Percentiles rank a stretch among this genome's conserved stretches.
These are phyloP conservation scores for Antarctomyces pellizariae DNA, from an alignment of 495 filamentous ascomycete genomes.

Conservation along the genomic window DNA sequence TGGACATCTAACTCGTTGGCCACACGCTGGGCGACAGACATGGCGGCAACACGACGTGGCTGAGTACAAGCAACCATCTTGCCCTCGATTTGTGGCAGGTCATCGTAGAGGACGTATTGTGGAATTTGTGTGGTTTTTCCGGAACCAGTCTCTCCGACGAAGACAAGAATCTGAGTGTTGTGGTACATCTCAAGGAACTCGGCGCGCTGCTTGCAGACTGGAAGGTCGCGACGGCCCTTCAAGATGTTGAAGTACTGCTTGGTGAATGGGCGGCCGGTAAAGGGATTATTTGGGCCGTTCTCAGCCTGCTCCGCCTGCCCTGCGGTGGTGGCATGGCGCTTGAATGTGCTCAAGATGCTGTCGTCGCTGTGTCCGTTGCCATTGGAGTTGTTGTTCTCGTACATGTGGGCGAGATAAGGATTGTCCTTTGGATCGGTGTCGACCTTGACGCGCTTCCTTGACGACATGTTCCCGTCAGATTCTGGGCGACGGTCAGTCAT, in stretches of 20 bases:
- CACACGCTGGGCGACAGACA: constrained; percentile 98
- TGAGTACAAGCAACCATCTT: constrained; percentile 97
- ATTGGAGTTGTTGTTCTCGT: constrained; percentile 24
- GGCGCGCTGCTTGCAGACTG: constrained; percentile 80
- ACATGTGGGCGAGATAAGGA: constrained; percentile 82
- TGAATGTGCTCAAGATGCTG: constrained; percentile 36
- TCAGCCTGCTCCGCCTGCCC: constrained; percentile 48
- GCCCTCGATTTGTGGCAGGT: constrained; percentile 58
- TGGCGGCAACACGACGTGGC: constrained; percentile 90
- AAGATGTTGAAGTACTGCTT: constrained; percentile 75
- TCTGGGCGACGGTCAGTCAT: constrained; percentile 21
- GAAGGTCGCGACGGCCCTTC: constrained; percentile 58
- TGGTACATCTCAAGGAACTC: constrained; percentile 90
- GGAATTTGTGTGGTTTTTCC: constrained; percentile 98
- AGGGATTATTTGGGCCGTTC: constrained; percentile 64
- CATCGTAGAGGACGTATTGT: constrained; percentile 93
- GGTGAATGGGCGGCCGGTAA: constrained; percentile 53
- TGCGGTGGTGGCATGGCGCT: constrained; percentile 64
- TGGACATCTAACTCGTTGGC: constrained; percentile 89
- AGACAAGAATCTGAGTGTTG: constrained; percentile 81
- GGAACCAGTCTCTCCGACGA: constrained; percentile 97
- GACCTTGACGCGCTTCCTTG: constrained; percentile 23
- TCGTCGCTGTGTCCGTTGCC: constrained; percentile 19
- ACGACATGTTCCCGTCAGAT: constrained; percentile 13
- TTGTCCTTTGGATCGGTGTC: constrained; percentile 24